Evolutionary conservation across 306 rosid species (phyloP).

Genomic region (Citrullus colocynthis): DNA sequence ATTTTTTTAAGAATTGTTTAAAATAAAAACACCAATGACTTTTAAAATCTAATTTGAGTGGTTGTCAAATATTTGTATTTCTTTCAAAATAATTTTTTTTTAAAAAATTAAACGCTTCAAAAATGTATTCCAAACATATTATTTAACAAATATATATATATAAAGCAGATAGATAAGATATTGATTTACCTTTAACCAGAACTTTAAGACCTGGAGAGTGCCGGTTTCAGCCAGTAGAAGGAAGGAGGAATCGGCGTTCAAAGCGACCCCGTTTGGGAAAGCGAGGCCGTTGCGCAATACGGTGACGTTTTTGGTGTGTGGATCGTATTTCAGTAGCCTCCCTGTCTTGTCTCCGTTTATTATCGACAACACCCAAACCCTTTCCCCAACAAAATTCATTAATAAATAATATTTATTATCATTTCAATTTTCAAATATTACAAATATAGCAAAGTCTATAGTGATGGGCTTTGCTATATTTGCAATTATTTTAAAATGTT

Average conservation of each 20-base stretch:
- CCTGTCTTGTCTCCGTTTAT: conserved; percentile 41
- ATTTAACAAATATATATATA: too few species aligned
- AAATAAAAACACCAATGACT: too few species aligned
- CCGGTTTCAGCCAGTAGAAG: conserved; percentile 29
- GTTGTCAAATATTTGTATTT: too few species aligned
- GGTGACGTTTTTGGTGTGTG: conserved; percentile 18
- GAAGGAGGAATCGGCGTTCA: conserved; percentile 37
- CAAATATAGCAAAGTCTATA: too few species aligned
- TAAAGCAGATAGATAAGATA: neutral
- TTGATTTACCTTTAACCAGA: conserved; percentile 13
- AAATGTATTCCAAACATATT: too few species aligned
- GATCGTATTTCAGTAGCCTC: conserved; percentile 38
- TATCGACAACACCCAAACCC: conserved; percentile 22
- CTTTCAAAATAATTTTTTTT: too few species aligned
- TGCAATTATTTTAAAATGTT: too few species aligned
- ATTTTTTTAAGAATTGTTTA: too few species aligned
- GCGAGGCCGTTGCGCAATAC: conserved; percentile 30
- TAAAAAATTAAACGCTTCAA: too few species aligned
- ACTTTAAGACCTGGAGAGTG: conserved; percentile 12
- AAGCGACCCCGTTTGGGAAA: conserved; percentile 55
- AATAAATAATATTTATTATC: neutral
- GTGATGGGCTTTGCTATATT: too few species aligned
- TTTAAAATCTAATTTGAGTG: too few species aligned
- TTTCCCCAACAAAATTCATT: neutral
- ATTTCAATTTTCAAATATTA: neutral